These are phyloP conservation scores for Sarcodon sp. DNA, from an alignment of 768 basidiomycete genomes.

Conservation along the genomic window DNA sequence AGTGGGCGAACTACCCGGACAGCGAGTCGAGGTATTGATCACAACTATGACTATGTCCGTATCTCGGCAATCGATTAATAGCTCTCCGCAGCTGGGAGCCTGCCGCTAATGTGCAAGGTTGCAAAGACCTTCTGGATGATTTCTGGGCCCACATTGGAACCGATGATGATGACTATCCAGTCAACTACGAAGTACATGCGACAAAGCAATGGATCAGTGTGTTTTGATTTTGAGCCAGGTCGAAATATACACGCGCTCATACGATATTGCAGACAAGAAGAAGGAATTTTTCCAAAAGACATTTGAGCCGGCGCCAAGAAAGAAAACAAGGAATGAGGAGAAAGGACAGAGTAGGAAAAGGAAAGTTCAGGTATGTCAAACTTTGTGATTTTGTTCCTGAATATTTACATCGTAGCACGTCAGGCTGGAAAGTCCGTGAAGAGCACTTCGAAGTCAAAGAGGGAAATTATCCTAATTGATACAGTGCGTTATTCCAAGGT, in stretches of 20 bases:
- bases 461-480: no score
- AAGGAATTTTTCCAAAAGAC: slow-evolving; percentile 21
- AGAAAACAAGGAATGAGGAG: slow-evolving; percentile 2
- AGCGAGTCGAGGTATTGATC: slow-evolving; percentile 38
- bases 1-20: slow-evolving; percentile 60
- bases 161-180: slow-evolving; percentile 40
- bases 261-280: slow-evolving; percentile 21
- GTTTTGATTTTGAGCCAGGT: slow-evolving; percentile 3
- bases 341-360: slow-evolving; percentile 7
- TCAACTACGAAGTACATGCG: slow-evolving; percentile 33
- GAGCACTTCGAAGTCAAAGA: no score
- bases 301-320: slow-evolving; percentile 6
- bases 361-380: slow-evolving; percentile 1
- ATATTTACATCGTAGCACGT: no score
- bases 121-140: slow-evolving; percentile 43
- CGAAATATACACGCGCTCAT: not conserved
- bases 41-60: not conserved
- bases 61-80: not conserved
- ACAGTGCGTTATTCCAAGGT: no score
- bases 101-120: slow-evolving; percentile 38
- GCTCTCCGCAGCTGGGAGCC: slow-evolving; percentile 58
- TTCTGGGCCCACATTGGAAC: slow-evolving; percentile 45
- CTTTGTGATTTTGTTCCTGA: no score
- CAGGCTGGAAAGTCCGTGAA: no score
- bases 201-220: slow-evolving; percentile 46